Percentiles rank a stretch among this genome's conserved stretches.
Conservation (phyloP, 2,329 filamentous ascomycete species). For the Teratosphaeria nubilosa region DNA sequence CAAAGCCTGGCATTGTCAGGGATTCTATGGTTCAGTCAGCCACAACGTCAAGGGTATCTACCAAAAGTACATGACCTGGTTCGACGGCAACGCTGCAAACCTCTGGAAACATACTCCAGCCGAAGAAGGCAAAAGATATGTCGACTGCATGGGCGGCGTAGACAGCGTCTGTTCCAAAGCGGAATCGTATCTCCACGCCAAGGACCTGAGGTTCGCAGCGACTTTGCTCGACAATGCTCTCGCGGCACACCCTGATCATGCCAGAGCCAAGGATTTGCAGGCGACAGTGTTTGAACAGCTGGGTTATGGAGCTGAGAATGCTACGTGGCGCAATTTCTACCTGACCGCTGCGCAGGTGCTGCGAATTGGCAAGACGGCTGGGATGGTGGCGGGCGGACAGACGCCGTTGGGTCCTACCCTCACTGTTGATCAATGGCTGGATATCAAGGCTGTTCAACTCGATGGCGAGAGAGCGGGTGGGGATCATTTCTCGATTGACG, state of each 20-base stretch:
- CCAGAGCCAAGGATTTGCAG: not conserved
- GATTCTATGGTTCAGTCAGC: not conserved
- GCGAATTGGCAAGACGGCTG: not conserved
- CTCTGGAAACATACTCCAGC: conserved; percentile 3
- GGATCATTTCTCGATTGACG: not conserved
- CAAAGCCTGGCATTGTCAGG: not conserved
- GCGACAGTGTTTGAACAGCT: conserved; percentile 1
- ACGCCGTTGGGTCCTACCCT: not conserved
- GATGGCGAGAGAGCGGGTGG: not conserved
- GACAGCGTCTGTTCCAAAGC: not conserved
- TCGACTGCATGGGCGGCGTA: conserved; percentile 1
- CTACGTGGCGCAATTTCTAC: not conserved
- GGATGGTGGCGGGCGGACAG: not conserved
- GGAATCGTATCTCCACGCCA: not conserved
- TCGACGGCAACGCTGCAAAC: conserved; percentile 5
- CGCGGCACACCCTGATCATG: not conserved
- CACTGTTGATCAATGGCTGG: not conserved
- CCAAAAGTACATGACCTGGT: conserved; percentile 5
- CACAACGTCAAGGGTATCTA: conserved; percentile 5
- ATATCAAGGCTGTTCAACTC: not conserved
- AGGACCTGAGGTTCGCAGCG: conserved; percentile 2
- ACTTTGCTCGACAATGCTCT: conserved; percentile 3
- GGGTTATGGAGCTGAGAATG: conserved; percentile 1
- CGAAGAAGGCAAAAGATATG: conserved; percentile 1
- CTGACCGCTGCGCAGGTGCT: not conserved